These are phyloP conservation scores for Ulvella scutata DNA, from an alignment of 139 green algal species.

Conservation along the genomic window DNA sequence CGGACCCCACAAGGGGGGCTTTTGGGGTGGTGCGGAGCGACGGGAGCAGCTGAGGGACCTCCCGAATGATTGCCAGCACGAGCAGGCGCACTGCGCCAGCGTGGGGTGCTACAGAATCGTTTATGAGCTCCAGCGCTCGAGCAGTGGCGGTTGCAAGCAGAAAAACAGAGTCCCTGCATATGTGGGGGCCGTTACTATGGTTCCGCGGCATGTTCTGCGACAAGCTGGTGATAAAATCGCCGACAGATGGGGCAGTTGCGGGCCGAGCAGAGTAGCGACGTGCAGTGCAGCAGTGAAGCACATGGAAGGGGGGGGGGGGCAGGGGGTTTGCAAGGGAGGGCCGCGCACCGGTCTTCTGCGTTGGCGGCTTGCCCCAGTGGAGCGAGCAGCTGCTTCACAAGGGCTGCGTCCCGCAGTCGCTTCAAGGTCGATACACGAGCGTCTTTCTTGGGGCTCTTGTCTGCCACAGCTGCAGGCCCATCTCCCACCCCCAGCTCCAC, in stretches of 20 bases:
- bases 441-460: no score
- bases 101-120: not conserved
- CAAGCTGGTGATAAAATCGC: no score
- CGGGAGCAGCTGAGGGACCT: not conserved
- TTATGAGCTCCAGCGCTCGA: not conserved
- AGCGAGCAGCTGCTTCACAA: not conserved
- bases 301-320: no score
- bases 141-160: not conserved
- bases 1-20: not conserved
- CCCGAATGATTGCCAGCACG: not conserved
- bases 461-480: not conserved
- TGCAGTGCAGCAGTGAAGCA: no score
- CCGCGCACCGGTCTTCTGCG: not conserved
- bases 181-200: no score
- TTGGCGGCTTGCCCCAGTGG: not conserved
- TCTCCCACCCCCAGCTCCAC: not conserved
- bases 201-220: no score
- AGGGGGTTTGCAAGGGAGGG: no score
- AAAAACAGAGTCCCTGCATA: not conserved
- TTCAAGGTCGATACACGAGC: no score
- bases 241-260: no score
- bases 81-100: not conserved
- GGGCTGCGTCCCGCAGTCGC: not conserved
- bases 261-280: no score
- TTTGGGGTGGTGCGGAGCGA: not conserved